phyloP scores from a whole-genome alignment of 768 basidiomycete genomes.

The Russula griseocarnosa region DNA sequence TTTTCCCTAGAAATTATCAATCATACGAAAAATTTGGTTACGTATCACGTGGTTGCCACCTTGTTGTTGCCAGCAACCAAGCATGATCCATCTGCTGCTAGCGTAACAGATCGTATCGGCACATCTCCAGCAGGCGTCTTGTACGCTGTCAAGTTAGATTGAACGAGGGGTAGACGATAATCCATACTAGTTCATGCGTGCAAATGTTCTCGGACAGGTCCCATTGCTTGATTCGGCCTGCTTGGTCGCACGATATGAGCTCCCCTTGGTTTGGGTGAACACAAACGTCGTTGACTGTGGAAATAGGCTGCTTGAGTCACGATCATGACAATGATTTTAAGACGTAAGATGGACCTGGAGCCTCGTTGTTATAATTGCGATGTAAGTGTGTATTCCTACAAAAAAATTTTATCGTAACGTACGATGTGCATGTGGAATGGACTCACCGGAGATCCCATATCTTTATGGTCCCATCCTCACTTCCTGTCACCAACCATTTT shows the following conservation, averaged over 20 bases:
- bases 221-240: conserved; percentile 98
- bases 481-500: conserved; percentile 97
- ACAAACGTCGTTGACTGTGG: conserved; percentile 86
- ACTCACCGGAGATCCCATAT: conserved; percentile 96
- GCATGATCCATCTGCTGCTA: conserved; percentile 92
- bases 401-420: conserved; percentile 8
- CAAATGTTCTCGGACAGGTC: conserved; percentile 95
- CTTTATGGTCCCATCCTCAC: conserved; percentile 95
- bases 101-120: conserved; percentile 90
- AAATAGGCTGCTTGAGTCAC: conserved; percentile 23
- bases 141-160: conserved; percentile 24
- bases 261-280: conserved; percentile 99
- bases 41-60: conserved; percentile 40
- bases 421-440: background rate
- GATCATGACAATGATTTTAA: conserved; percentile 13
- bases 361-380: conserved; percentile 90
- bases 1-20: conserved; percentile 59
- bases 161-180: conserved; percentile 18
- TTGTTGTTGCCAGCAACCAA: conserved; percentile 97
- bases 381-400: conserved; percentile 73
- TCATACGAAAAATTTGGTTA: conserved; percentile 26
- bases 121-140: conserved; percentile 96
- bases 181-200: conserved; percentile 85
- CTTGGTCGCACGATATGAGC: conserved; percentile 96
- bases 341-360: conserved; percentile 57